Percentiles rank a stretch among this genome's conserved stretches.
These are phyloP conservation scores for Russula earlei DNA, from an alignment of 768 basidiomycete genomes.

Conservation along the genomic window DNA sequence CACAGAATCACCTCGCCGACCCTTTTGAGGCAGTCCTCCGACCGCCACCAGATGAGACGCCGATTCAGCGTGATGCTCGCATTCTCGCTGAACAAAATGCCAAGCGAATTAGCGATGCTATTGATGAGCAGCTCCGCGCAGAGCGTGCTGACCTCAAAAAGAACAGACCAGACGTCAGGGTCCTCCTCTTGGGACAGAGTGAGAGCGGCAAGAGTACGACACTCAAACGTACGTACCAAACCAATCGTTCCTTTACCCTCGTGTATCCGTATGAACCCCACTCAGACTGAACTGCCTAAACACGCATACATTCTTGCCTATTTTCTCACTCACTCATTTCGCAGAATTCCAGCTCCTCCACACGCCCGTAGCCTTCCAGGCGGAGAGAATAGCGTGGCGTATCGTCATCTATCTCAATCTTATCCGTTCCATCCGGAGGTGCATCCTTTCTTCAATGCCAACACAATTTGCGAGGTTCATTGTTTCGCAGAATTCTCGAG, in stretches of 20 bases:
- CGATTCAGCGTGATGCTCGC: constrained; percentile 53
- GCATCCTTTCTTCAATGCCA: constrained; percentile 21
- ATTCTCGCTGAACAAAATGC: constrained; percentile 62
- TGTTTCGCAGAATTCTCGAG: constrained; percentile 54
- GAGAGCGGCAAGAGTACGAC: constrained; percentile 88
- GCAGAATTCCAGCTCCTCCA: constrained; percentile 81
- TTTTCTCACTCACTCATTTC: constrained; percentile 6
- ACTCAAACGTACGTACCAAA: constrained; percentile 65
- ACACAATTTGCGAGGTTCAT: neutral
- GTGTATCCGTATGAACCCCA: neutral
- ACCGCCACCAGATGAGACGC: constrained; percentile 67
- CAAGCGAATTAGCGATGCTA: constrained; percentile 61
- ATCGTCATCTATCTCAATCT: constrained; percentile 84
- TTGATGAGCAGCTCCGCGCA: constrained; percentile 67
- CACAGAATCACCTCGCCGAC: constrained; percentile 39
- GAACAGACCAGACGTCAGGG: constrained; percentile 55
- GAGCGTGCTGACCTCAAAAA: constrained; percentile 55
- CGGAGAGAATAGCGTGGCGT: constrained; percentile 78
- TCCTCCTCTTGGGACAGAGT: constrained; percentile 78
- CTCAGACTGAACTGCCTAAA: neutral
- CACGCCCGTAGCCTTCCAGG: constrained; percentile 63
- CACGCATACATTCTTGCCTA: neutral
- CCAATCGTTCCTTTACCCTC: neutral
- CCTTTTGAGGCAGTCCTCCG: constrained; percentile 58
- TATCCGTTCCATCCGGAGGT: constrained; percentile 73